Conservation (phyloP, 208 protist species). For the Trypanosoma grayi region DNA sequence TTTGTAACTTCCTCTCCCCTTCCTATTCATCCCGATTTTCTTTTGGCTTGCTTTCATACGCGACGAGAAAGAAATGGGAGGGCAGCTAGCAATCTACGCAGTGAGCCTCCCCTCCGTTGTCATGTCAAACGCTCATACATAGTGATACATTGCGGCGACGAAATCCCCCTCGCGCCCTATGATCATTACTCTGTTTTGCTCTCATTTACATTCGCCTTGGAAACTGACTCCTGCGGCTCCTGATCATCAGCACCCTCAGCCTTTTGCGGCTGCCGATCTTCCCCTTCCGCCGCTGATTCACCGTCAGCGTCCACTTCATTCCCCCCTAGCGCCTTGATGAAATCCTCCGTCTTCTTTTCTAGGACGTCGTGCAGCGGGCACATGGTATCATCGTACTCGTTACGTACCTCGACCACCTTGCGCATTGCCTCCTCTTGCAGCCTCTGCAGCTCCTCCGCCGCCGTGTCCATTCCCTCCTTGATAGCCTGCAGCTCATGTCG, state of each 20-base stretch:
- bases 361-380: constrained; percentile 65
- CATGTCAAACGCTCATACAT: no score
- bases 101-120: no score
- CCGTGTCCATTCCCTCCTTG: constrained; percentile 37
- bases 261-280: neutral
- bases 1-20: neutral
- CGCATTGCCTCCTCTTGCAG: constrained; percentile 32
- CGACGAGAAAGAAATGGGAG: no score
- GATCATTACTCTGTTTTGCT: no score
- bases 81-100: no score
- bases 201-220: no score
- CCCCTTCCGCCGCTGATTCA: neutral
- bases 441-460: constrained; percentile 30
- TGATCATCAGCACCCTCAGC: no score
- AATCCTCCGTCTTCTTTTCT: constrained; percentile 53
- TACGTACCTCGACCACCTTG: constrained; percentile 45
- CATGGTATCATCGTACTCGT: constrained; percentile 81
- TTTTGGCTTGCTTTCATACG: neutral
- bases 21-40: neutral
- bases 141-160: no score
- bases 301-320: constrained; percentile 2
- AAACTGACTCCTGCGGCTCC: no score
- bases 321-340: constrained; percentile 29
- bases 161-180: no score
- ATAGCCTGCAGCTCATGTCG: constrained; percentile 50